Evolutionary conservation across 2,329 filamentous ascomycete species (phyloP).

Genomic region (Chaetomiaceae sp.): DNA sequence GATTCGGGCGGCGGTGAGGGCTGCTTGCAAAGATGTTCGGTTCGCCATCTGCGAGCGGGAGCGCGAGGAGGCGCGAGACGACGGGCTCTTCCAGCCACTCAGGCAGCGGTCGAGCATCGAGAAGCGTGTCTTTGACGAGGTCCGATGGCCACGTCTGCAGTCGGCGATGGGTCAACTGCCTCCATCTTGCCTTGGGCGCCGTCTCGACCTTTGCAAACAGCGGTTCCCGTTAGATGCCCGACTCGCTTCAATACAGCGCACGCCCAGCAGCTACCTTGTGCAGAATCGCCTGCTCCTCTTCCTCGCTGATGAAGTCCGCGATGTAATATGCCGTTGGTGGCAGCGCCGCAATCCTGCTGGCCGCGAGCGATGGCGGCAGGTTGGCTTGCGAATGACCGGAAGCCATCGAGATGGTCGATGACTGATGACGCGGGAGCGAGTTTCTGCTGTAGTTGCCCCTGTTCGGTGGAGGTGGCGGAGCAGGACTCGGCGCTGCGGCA

Average conservation of each 20-base stretch:
- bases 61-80: conserved; percentile 52
- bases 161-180: conserved; percentile 76
- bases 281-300: conserved; percentile 67
- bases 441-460: background rate
- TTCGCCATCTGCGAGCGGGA: conserved; percentile 34
- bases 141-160: conserved; percentile 87
- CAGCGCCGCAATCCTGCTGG: conserved; percentile 46
- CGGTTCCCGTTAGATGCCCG: conserved; percentile 37
- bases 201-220: conserved; percentile 48
- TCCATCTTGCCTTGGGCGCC: conserved; percentile 74
- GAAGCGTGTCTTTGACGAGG: conserved; percentile 69
- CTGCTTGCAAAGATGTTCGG: conserved; percentile 52
- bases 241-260: conserved; percentile 31
- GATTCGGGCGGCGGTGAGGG: conserved; percentile 74
- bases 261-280: conserved; percentile 54
- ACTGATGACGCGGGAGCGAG: background rate
- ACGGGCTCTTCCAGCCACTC: conserved; percentile 67
- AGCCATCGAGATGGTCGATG: conserved; percentile 3
- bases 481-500: background rate
- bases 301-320: conserved; percentile 69
- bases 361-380: conserved; percentile 45
- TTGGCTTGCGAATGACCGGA: conserved; percentile 5
- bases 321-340: conserved; percentile 75
- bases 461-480: background rate
- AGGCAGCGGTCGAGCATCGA: conserved; percentile 64